Base-by-base conservation (phyloP, 2,329 filamentous ascomycete species). In the Hypoxylon sp. region DNA sequence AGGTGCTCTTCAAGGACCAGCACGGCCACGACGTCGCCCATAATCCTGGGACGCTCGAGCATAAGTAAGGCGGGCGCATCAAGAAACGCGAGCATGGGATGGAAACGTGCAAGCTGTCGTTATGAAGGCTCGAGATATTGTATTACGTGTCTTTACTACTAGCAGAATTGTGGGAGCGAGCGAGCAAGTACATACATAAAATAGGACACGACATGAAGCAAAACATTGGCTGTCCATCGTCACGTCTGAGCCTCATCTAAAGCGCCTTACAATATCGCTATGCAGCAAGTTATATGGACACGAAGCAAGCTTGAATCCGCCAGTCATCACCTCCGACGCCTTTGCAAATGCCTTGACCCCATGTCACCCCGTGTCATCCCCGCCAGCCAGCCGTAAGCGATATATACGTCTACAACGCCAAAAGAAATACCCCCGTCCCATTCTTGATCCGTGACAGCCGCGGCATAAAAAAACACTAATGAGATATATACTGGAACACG, bases 401-500 rank as follows among this genome's bases (percentile, higher is more conserved):
- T 42, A 24, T 38, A 40, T 18, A 35, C 35, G 31, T 41, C 26
- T 38, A 46, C 20, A 10, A 38, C 26, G n/a, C 31, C n/a, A 13
- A 49, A 40, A 51, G 33, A 10, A 20, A 23, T 18, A 55, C 18
- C n/a, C 42, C 21, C 47, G n/a, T 18, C 35, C n/a, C 18, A 35
- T 31, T 37, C 20, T n/a, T 17, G 11, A 15, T 27, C 17, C 15
- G 20, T n/a, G 29, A 10, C 8, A 11, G 18, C 26, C 21, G 11
- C 8, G n/a, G n/a, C n/a, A n/a, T n/a, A n/a, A n/a, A 4, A 9
- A 4, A 24, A 15, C 24, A n/a, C 37, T 68, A 86, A 68, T 98
- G 95, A 66, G 93, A 97, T 70, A 99, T 98, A 76, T 98, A 99
- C 81, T 99, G 95, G 73, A 99, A 99, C 27, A 98, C 92, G 9